These are phyloP conservation scores for Penicillium angulare DNA, from an alignment of 495 filamentous ascomycete species.

Conservation along the genomic window DNA sequence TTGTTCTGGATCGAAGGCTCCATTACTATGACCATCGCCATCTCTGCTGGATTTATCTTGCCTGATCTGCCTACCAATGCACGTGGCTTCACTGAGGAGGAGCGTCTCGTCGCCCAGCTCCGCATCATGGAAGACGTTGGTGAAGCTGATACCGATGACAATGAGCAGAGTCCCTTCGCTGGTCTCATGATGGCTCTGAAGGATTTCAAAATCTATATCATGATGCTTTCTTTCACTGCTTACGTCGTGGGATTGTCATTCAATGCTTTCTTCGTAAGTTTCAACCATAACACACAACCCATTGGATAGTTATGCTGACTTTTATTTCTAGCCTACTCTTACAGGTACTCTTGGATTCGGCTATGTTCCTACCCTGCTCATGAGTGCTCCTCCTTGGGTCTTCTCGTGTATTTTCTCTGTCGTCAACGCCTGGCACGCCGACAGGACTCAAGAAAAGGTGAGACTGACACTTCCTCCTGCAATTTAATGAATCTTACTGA, in stretches of 20 bases:
- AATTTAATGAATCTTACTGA: background rate
- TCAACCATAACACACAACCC: background rate
- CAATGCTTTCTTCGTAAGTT: slow-evolving; percentile 37
- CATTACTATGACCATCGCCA: slow-evolving; percentile 31
- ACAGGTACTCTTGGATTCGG: slow-evolving; percentile 69
- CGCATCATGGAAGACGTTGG: slow-evolving; percentile 77
- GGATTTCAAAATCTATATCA: slow-evolving; percentile 69
- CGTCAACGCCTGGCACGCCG: slow-evolving; percentile 75
- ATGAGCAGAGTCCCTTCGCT: slow-evolving; percentile 59
- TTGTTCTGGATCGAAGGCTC: slow-evolving; percentile 55
- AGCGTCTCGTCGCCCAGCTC: slow-evolving; percentile 64
- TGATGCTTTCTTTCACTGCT: slow-evolving; percentile 49
- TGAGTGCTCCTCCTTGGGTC: slow-evolving; percentile 75
- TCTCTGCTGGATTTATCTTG: slow-evolving; percentile 55
- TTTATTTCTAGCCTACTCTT: slow-evolving; percentile 72
- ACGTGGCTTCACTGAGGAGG: slow-evolving; percentile 64
- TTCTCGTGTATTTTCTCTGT: slow-evolving; percentile 69
- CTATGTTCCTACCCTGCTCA: slow-evolving; percentile 66
- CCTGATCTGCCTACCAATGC: slow-evolving; percentile 77
- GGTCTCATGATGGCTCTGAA: slow-evolving; percentile 66
- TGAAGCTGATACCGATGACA: slow-evolving; percentile 60
- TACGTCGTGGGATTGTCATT: slow-evolving; percentile 35
- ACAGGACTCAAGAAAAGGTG: slow-evolving; percentile 65
- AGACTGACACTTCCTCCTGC: slow-evolving; percentile 45
- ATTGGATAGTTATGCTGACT: too few relatives aligned